phyloP scores from a whole-genome alignment of 108 stramenopile species.

The Skeletonema marinoi region DNA sequence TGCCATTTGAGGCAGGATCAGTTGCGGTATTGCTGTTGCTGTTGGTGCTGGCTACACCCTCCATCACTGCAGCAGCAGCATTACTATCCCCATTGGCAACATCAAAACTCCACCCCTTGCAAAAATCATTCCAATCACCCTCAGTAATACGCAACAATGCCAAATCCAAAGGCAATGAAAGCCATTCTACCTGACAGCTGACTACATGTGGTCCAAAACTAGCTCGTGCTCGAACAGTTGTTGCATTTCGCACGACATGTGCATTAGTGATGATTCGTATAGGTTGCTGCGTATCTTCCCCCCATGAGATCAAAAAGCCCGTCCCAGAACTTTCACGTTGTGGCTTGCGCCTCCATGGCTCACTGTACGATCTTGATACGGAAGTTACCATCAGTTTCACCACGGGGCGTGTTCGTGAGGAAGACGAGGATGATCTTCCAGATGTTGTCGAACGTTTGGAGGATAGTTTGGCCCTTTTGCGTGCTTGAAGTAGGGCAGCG shows the following conservation, averaged over 20 bases:
- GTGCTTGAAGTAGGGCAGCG: background rate
- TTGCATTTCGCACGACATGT: constrained; percentile 63
- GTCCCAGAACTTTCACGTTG: constrained; percentile 35
- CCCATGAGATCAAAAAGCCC: constrained; percentile 36
- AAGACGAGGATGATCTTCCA: constrained; percentile 13
- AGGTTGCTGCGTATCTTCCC: background rate
- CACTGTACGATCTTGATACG: constrained; percentile 31
- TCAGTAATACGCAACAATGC: constrained; percentile 43
- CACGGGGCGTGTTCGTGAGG: constrained; percentile 33
- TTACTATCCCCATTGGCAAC: background rate
- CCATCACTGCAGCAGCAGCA: background rate
- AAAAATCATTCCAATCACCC: constrained; percentile 47
- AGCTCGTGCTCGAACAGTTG: constrained; percentile 52
- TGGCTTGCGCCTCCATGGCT: constrained; percentile 38
- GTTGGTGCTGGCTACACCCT: too few species aligned
- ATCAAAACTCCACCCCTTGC: constrained; percentile 27
- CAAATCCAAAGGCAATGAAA: constrained; percentile 52
- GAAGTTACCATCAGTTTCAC: constrained; percentile 34
- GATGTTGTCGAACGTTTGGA: background rate
- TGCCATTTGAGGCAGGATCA: background rate
- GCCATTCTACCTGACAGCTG: constrained; percentile 46
- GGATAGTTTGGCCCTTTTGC: background rate
- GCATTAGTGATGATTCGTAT: constrained; percentile 73
- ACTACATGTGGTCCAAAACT: constrained; percentile 46
- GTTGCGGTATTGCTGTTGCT: background rate